A percentile compares a stretch with the other conserved stretches of the same genome.
Evolutionary conservation across 805 yeast species (phyloP).

Genomic region (Nakazawaea pomicola): DNA sequence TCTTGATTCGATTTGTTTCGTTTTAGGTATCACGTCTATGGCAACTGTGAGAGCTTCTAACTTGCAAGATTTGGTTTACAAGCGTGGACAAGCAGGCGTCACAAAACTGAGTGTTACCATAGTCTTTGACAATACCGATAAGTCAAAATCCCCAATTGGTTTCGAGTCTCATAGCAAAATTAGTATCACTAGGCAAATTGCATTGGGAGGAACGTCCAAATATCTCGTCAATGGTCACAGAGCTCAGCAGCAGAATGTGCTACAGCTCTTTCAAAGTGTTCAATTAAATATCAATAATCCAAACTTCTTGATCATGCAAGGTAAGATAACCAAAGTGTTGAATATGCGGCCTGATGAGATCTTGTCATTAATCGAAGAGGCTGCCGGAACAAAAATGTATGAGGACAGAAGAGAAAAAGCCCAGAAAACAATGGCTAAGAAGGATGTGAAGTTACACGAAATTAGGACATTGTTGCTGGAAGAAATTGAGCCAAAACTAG

Average conservation of each 20-base stretch:
- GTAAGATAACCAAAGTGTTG: constrained; percentile 93
- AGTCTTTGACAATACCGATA: constrained; percentile 85
- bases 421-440: constrained; percentile 84
- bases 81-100: constrained; percentile 97
- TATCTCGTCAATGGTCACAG: constrained; percentile 93
- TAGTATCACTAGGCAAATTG: constrained; percentile 87
- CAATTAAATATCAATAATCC: constrained; percentile 96
- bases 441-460: constrained; percentile 78
- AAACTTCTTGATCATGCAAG: constrained; percentile 97
- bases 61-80: constrained; percentile 89
- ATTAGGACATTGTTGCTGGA: constrained; percentile 69
- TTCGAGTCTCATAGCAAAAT: constrained; percentile 74
- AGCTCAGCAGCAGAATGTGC: constrained; percentile 90
- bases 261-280: constrained; percentile 87
- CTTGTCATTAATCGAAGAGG: constrained; percentile 89
- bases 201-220: constrained; percentile 87
- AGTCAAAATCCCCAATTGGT: constrained; percentile 77
- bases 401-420: constrained; percentile 93
- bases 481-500: constrained; percentile 91
- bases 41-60: constrained; percentile 91
- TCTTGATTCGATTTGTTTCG: constrained; percentile 95
- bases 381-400: constrained; percentile 95
- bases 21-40: constrained; percentile 94
- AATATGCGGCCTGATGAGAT: constrained; percentile 95
- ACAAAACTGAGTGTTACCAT: constrained; percentile 96